Base-by-base conservation (phyloP, 106 monocot genomes). In the Phalaenopsis equestris region DNA sequence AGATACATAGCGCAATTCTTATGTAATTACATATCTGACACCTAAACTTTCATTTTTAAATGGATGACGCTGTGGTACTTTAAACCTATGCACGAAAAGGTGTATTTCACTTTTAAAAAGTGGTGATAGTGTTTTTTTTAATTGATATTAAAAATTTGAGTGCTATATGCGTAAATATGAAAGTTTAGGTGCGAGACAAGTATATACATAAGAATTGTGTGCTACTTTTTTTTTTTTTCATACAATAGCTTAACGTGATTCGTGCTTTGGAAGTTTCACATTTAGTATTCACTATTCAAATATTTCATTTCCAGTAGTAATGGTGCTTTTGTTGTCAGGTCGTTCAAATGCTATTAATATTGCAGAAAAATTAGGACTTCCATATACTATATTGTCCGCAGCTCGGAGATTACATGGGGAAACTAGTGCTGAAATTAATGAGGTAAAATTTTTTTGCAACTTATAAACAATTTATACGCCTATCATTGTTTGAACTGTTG, bases 291-390 rank as follows among this genome's bases (percentile, higher is more conserved):
- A 65, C 24, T 23, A 10, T 65, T 65, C 52, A 52, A 52, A 48
- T 3, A 14, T 52, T 52, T 52, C 52, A 52, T 52, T 52, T 52
- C 8, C 64, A 65, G 24, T 23, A 65, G 1, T 65, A 65, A 65
- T 65, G 64, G 11, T 81, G 8, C 16, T 49, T 70, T 8, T 30
- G 30, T 80, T 86, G 11, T 30, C 83, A 95, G 95, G 95, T 77
- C 92, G 92, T 49, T 95, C 95, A 84, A 92, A 95, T 86, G 95
- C 95, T 15, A 89, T 92, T 56, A 95, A 90, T 82, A 85, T 95
- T 82, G 92, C 92, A 70, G 89, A 95, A 78, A 92, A 86, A 83
- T 75, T 95, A 56, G 92, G 95, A 16, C 81, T 92, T 72, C 82
- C 86, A 8, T 9, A 55, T 68, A 19, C 8, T 61, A 74, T 95